phyloP scores from a whole-genome alignment of 768 basidiomycete species.

The Terana coerulea region DNA sequence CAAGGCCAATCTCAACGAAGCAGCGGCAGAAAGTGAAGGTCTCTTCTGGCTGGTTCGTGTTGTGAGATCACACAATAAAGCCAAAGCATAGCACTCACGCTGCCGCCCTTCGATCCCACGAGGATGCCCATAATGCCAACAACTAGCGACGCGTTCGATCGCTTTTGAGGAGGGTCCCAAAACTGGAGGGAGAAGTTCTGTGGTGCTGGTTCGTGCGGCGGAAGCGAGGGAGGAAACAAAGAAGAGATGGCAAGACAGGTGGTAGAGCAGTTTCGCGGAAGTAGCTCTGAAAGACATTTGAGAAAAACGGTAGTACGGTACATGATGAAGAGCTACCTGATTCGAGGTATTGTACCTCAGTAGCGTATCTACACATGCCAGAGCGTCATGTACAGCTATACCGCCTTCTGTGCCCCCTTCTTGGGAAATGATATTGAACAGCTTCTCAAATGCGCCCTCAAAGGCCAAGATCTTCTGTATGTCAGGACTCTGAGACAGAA shows the following conservation, averaged over 20 bases:
- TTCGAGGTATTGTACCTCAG: slow-evolving; percentile 93
- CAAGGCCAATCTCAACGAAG: slow-evolving; percentile 81
- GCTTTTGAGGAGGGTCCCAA: slow-evolving; percentile 86
- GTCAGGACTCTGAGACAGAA: slow-evolving; percentile 84
- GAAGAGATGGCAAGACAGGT: slow-evolving; percentile 59
- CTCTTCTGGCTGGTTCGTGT: slow-evolving; percentile 57
- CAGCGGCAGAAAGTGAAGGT: slow-evolving; percentile 62
- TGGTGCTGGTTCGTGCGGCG: slow-evolving; percentile 54
- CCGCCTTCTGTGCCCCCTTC: slow-evolving; percentile 95
- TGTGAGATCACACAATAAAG: background rate
- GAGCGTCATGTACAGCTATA: slow-evolving; percentile 78
- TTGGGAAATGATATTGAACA: slow-evolving; percentile 81
- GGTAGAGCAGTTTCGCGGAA: slow-evolving; percentile 86
- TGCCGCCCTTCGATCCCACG: slow-evolving; percentile 64
- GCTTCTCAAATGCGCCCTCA: slow-evolving; percentile 93
- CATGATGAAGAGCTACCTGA: slow-evolving; percentile 51
- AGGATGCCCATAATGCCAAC: slow-evolving; percentile 86
- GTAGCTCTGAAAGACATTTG: slow-evolving; percentile 66
- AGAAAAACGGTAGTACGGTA: slow-evolving; percentile 10
- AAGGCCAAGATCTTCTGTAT: slow-evolving; percentile 97
- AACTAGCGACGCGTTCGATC: slow-evolving; percentile 73
- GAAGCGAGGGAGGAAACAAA: slow-evolving; percentile 68
- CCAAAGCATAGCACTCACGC: slow-evolving; percentile 36
- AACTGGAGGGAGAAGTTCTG: slow-evolving; percentile 94
- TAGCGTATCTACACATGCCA: slow-evolving; percentile 81